Base-by-base conservation (phyloP, 345 rosid genomes). In the Syzygium aqueum region DNA sequence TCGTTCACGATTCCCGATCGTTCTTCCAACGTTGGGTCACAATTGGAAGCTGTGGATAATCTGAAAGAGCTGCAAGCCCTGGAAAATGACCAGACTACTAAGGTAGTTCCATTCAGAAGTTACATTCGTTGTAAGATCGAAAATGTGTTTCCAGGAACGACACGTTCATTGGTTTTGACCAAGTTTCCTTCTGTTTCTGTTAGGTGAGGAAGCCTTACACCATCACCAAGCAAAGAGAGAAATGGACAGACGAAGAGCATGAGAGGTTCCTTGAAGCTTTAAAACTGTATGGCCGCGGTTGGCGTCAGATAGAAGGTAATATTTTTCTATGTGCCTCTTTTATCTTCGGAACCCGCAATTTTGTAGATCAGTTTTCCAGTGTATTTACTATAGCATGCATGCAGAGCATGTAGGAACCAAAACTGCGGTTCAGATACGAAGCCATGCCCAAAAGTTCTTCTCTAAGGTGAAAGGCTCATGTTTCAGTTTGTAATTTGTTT, bases 371-470 rank as follows among this genome's bases (percentile, higher is more conserved):
- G 46, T 19, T 61, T 85, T 65, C 80, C 14, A 61, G n/a, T 87
- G 51, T 52, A 61, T 63, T 84, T 52, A 40, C 46, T 88, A n/a
- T 84, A 85, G 30, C 89, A 21, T 82, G 49, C 65, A 11, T 90
- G 93, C 98, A 97, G 99, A 94, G 86, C 96, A 94, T 87, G 91
- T 97, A 85, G 97, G 96, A 84, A 91, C 98, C 61, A 97, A 97
- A 92, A 94, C 98, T 33, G 96, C 98, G 50, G 96, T 97, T 89
- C 99, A 96, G 91, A 95, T 96, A 84, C 94, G 99, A 90, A 96
- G 99, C 95, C 99, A 97, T 92, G 98, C 99, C 90, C 99, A 97
- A 89, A 97, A 97, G 88, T 95, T 94, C 90, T 97, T 97, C 94
- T 92, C 96, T 49, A 97, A 96, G 98, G 99, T 97, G 59, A 21